Percentiles rank a stretch among this genome's conserved stretches.
Evolutionary conservation across 2,329 filamentous ascomycete species (phyloP).

Genomic region (Diaporthe aspalathi): DNA sequence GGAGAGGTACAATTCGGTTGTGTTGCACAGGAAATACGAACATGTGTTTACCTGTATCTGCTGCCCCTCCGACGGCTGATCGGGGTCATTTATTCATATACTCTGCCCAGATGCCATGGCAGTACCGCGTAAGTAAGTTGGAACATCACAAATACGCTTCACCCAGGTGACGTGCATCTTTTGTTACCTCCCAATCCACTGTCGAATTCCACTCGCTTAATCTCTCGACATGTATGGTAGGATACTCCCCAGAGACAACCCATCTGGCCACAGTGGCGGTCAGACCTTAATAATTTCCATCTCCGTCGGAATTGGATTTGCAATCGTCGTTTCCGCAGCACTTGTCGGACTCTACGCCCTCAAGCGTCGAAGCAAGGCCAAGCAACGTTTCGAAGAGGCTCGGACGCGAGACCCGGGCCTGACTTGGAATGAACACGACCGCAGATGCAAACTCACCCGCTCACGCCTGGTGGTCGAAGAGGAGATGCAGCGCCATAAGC

Average conservation of each 20-base stretch:
- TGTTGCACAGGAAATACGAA: constrained; percentile 30
- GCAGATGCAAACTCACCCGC: constrained; percentile 39
- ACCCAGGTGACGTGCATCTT: background rate
- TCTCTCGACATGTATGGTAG: constrained; percentile 4
- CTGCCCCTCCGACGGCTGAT: constrained; percentile 10
- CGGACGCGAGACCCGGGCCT: constrained; percentile 41
- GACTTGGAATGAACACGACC: constrained; percentile 42
- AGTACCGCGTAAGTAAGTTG: background rate
- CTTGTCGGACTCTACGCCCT: constrained; percentile 30
- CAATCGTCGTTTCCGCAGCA: constrained; percentile 7
- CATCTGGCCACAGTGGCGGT: background rate
- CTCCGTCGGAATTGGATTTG: constrained; percentile 2
- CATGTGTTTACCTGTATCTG: background rate
- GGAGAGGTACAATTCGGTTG: background rate
- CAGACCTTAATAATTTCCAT: constrained; percentile 17
- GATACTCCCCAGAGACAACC: background rate
- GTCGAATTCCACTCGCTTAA: constrained; percentile 1
- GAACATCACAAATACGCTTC: background rate
- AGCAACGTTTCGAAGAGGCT: constrained; percentile 36
- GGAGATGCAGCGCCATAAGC: constrained; percentile 41
- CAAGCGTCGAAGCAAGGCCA: constrained; percentile 33
- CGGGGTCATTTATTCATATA: background rate
- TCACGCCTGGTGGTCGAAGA: constrained; percentile 42
- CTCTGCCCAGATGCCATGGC: background rate
- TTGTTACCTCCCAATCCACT: background rate